Base-by-base conservation (phyloP, 306 rosid genomes). In the Medicago ruthenica region DNA sequence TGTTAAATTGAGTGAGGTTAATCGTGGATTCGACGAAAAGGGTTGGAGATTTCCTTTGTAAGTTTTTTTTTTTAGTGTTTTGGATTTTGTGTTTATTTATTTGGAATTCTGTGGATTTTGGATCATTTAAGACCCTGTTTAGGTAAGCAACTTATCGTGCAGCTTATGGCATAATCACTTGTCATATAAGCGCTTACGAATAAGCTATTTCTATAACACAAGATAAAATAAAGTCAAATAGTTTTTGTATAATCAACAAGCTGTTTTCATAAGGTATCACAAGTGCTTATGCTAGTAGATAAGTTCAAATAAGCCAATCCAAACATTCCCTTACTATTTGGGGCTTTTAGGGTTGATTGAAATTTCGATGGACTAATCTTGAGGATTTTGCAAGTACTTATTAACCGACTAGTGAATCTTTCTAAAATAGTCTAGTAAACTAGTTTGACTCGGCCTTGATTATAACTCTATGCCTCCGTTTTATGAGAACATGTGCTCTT, bases 1-100 rank as follows among this genome's bases (percentile, higher is more conserved):
- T 3, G 1, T 89, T 60, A 86, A 88, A 68, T 83, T 95, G 86
- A 73, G 69, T 3, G 96, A 95, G 41, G 98, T 95, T 13, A 86
- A 87, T 66, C 84, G 88, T 8, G 96, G 96, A 22, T 54, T 90
- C 63, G 62, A 76, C 71, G 44, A 61, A 45, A 71, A 7, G 37
- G 73, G 80, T 7, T 87, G 92, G 96, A 80, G 98, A 73, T 85
- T 95, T 82, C 87, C 92, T 54, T 18, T 95, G 98, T 95, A 71
- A 86, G 97, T 91, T 82, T 5, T 41, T 39, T 59, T 41, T 22
- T 51, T 63, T 47, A 40, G 3, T 42, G 13, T 36, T 73, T 53
- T 41, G 27, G 50, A 15, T 9, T 40, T 63, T 7, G 18, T 64
- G 6, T 42, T 40, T 57, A 5, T 42, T n/a, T 61, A 11, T 66